These are phyloP conservation scores for Cyanidioschyzon merolae DNA, from an alignment of 23 red algal genomes.

Conservation along the genomic window DNA sequence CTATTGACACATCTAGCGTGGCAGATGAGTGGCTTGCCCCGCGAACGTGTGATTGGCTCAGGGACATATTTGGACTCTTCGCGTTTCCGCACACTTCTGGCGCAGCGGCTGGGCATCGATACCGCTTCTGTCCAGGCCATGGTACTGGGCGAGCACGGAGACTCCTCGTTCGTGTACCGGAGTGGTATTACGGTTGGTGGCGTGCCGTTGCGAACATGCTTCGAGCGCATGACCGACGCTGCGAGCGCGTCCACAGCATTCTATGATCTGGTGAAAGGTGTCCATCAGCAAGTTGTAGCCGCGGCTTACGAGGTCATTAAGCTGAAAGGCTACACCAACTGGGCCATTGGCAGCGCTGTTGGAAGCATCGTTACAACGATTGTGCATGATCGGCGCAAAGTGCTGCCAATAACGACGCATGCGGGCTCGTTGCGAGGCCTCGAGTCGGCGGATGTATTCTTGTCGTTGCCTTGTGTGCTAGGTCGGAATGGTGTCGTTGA, in stretches of 20 bases:
- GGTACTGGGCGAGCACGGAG: conserved; percentile 48
- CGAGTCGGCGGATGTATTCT: conserved; percentile 19
- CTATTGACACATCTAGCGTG: conserved; percentile 36
- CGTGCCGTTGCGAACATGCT: conserved; percentile 7
- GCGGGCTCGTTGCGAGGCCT: conserved; percentile 18
- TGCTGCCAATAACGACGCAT: conserved; percentile 20
- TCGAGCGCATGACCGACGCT: conserved; percentile 14
- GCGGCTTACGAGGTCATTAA: conserved; percentile 32
- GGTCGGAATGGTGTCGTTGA: conserved; percentile 10
- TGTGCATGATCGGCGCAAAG: conserved; percentile 12
- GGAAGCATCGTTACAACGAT: conserved; percentile 25
- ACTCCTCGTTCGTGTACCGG: conserved; percentile 34
- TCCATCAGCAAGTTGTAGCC: conserved; percentile 15
- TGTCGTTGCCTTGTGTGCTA: conserved; percentile 40
- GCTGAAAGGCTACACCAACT: conserved; percentile 40
- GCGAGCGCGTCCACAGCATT: not conserved
- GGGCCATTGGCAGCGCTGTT: conserved; percentile 32
- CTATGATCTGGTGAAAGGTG: not conserved
- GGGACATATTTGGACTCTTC: conserved; percentile 49
- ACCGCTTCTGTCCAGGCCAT: conserved; percentile 26
- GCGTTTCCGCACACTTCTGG: conserved; percentile 16
- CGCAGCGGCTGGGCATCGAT: conserved; percentile 25
- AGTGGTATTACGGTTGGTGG: conserved; percentile 32
- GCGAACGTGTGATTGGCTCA: conserved; percentile 35
- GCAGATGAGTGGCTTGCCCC: conserved; percentile 26